These are phyloP conservation scores for Neofusicoccum parvum DNA, from an alignment of 2,329 filamentous ascomycete species.

Conservation along the genomic window DNA sequence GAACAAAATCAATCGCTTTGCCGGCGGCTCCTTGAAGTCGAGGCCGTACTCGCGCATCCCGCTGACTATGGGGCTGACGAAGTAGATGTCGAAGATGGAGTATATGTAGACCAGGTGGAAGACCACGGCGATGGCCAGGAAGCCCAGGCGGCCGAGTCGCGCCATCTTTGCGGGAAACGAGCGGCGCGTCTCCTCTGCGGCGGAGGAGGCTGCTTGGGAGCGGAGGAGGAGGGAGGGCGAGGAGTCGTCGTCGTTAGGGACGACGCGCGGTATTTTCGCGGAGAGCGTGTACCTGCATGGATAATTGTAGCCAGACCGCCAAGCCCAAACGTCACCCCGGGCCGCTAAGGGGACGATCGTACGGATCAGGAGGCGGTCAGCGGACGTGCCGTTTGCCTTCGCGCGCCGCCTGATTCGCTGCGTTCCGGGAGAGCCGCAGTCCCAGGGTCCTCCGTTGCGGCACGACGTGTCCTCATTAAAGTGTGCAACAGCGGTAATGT, in stretches of 20 bases:
- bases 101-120: constrained; percentile 94
- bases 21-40: constrained; percentile 73
- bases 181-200: constrained; percentile 10
- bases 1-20: constrained; percentile 87
- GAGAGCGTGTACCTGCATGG: constrained; percentile 20
- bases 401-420: constrained; percentile 2
- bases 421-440: neutral
- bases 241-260: constrained; percentile 1
- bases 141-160: constrained; percentile 52
- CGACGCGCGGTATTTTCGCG: constrained; percentile 19
- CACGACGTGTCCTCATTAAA: neutral
- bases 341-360: constrained; percentile 15
- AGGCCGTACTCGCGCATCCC: constrained; percentile 85
- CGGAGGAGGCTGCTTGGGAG: neutral
- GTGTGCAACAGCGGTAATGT: neutral
- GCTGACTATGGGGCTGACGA: constrained; percentile 94
- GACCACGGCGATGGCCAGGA: constrained; percentile 82
- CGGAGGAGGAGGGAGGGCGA: neutral
- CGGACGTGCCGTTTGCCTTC: neutral
- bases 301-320: constrained; percentile 11
- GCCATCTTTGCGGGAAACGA: constrained; percentile 15
- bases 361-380: constrained; percentile 13
- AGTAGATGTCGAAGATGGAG: constrained; percentile 98
- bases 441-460: neutral
- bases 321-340: constrained; percentile 18